Conservation (phyloP, 2,329 filamentous ascomycete genomes). For the Arthroderma sp. region DNA sequence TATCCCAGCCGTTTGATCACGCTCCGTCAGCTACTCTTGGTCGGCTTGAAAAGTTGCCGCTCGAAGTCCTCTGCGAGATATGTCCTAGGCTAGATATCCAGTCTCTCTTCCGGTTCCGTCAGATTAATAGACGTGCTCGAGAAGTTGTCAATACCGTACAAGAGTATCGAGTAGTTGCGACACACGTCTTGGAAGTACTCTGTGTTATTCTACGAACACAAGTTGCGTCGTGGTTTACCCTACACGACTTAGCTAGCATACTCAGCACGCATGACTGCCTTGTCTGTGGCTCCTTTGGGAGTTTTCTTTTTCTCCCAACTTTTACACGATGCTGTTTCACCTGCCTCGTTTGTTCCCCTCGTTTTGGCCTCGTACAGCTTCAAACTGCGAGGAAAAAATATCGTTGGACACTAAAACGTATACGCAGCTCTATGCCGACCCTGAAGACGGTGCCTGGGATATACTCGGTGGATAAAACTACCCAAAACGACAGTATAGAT, state of each 20-base stretch:
- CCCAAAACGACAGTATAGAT: neutral
- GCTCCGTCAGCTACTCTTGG: conserved; percentile 1
- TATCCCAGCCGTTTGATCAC: conserved; percentile 2
- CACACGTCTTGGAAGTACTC: conserved; percentile 2
- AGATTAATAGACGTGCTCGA: conserved; percentile 4
- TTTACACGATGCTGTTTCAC: conserved; percentile 1
- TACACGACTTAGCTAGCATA: conserved; percentile 1
- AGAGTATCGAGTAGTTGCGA: conserved; percentile 1
- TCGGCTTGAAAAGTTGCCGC: conserved; percentile 1
- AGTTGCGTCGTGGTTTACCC: conserved; percentile 3
- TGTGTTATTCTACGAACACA: conserved; percentile 4
- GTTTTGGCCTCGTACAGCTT: neutral
- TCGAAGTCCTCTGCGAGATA: conserved; percentile 1
- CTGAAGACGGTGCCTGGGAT: conserved; percentile 1
- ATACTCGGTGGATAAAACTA: conserved; percentile 1
- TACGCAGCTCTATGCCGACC: conserved; percentile 2
- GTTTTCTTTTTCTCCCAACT: conserved; percentile 4
- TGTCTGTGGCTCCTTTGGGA: conserved; percentile 3
- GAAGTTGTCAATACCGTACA: conserved; percentile 2
- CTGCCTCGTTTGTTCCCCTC: neutral
- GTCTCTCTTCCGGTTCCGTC: conserved; percentile 5
- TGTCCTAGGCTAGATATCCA: conserved; percentile 3
- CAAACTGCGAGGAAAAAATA: neutral
- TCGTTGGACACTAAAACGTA: neutral
- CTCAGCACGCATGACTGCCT: conserved; percentile 4